Base-by-base conservation (phyloP, 495 filamentous ascomycete genomes). In the Hyaloscypha variabilis region DNA sequence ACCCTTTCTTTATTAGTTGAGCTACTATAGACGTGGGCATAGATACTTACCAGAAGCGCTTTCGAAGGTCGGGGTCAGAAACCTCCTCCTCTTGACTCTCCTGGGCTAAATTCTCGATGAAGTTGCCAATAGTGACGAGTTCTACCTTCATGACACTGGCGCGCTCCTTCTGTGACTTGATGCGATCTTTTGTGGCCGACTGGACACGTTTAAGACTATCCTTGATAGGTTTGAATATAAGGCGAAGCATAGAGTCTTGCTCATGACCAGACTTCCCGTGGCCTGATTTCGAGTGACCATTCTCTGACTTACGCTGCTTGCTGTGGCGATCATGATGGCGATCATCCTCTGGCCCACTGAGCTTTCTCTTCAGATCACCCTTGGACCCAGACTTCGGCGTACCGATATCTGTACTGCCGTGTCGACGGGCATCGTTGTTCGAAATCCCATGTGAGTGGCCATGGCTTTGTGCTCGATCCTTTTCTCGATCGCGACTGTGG, bases 101-200 rank as follows among this genome's bases (percentile, higher is more conserved):
- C 13, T 3, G 31, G 14, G 71, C 66, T 49, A 75, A 69, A 19
- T 73, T 68, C 24, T 73, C 73, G 70, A 85, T 82, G 68, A 82
- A 84, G 59, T 82, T 76, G 23, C 84, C 84, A 67, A 86, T 81
- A 1, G 70, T 75, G 3, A 81, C 68, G 46, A 87, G 77, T 52
- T 79, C 75, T 31, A 72, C 65, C 63, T 80, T 83, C 67, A 87
- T 74, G n/a, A 83, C 77, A 46, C 74, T 75, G 24, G 89, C 85
- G 17, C 88, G 80, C 60, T 83, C 81, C 34, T 82, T 77, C 67
- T 87, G 85, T 51, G 82, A 82, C 39, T 85, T 87, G 54, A 88
- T 82, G 51, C 84, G 82, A 65, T 87, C 85, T 64, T 85, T 88
- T 0, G 85, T 90, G n/a, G 88, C 87, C 56, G 76, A 77, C 21